Conservation (phyloP, 495 filamentous ascomycete species). For the Cladorrhinum samala region DNA sequence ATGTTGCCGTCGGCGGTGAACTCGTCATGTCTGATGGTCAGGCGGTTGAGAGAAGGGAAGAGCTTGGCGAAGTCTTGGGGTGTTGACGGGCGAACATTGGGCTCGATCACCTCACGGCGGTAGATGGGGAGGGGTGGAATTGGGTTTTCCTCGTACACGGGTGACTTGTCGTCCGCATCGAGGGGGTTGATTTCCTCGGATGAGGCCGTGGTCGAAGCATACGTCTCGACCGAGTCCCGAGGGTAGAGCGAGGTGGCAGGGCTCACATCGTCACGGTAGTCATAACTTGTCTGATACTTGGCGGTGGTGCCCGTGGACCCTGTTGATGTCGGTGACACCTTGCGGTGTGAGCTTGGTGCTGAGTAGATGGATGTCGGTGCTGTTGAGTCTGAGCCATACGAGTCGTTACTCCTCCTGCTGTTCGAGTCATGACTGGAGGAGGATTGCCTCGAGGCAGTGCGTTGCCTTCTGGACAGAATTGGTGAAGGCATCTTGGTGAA, state of each 20-base stretch:
- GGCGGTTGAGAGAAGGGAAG: conserved; percentile 75
- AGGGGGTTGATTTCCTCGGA: conserved; percentile 56
- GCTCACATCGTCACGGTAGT: conserved; percentile 41
- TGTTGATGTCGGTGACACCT: conserved; percentile 32
- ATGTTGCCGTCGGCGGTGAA: conserved; percentile 91
- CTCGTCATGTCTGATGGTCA: conserved; percentile 88
- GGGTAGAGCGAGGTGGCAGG: conserved; percentile 46
- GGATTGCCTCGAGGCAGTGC: conserved; percentile 30
- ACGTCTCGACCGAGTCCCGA: conserved; percentile 68
- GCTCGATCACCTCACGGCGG: conserved; percentile 50
- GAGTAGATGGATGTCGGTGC: conserved; percentile 56
- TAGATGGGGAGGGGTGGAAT: conserved; percentile 54
- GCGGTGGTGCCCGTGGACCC: conserved; percentile 21
- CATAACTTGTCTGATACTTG: conserved; percentile 28
- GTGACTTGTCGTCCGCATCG: conserved; percentile 44
- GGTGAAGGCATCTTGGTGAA: conserved; percentile 23
- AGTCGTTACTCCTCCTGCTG: conserved; percentile 50
- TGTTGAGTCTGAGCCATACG: conserved; percentile 61
- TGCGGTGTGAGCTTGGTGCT: conserved; percentile 45
- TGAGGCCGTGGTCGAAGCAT: conserved; percentile 66
- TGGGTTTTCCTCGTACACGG: conserved; percentile 32
- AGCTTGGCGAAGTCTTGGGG: conserved; percentile 78
- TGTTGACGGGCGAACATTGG: conserved; percentile 65
- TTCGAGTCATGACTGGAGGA: conserved; percentile 54
- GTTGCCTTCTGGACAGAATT: conserved; percentile 20